Percentiles rank a stretch among this genome's conserved stretches.
phyloP scores from a whole-genome alignment of 23 red algal genomes.

The Rhodosorus marinus region DNA sequence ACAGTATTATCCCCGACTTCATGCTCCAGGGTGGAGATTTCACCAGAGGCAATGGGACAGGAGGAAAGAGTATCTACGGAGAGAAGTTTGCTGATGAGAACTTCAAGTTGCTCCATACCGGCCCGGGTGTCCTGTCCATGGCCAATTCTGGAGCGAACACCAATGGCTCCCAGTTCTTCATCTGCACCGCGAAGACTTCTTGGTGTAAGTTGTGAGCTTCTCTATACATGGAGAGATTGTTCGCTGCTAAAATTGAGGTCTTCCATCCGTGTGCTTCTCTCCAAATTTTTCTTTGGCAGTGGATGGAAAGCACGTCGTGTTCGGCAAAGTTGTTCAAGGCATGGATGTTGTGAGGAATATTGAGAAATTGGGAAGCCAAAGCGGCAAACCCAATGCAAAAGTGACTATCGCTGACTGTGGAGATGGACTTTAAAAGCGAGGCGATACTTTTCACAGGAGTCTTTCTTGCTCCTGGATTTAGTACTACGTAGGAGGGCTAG shows the following conservation, averaged over 20 bases:
- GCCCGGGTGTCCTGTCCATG: constrained; percentile 70
- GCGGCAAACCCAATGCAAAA: constrained; percentile 4
- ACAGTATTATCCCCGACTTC: constrained; percentile 65
- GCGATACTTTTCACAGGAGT: not conserved
- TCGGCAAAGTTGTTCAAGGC: constrained; percentile 62
- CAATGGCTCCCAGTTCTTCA: constrained; percentile 95
- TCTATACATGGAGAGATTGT: too few species aligned
- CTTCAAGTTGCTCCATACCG: constrained; percentile 67
- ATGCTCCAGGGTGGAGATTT: constrained; percentile 83
- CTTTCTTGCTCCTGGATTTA: not conserved
- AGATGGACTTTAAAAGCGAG: not conserved
- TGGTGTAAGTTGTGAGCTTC: too few species aligned
- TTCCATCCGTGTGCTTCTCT: not conserved
- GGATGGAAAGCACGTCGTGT: constrained; percentile 82
- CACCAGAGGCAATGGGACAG: constrained; percentile 71
- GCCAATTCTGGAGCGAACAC: constrained; percentile 86
- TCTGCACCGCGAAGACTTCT: constrained; percentile 23
- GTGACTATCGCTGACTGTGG: constrained; percentile 61
- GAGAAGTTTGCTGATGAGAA: constrained; percentile 91
- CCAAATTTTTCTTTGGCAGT: not conserved
- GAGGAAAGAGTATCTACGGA: constrained; percentile 96
- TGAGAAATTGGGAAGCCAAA: constrained; percentile 20
- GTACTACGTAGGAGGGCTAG: not conserved
- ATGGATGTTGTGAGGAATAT: constrained; percentile 80
- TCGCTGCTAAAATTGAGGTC: not conserved